Evolutionary conservation across 1,284 basidiomycete genomes (phyloP).

Genomic region (Kalmanozyma brasiliensis): DNA sequence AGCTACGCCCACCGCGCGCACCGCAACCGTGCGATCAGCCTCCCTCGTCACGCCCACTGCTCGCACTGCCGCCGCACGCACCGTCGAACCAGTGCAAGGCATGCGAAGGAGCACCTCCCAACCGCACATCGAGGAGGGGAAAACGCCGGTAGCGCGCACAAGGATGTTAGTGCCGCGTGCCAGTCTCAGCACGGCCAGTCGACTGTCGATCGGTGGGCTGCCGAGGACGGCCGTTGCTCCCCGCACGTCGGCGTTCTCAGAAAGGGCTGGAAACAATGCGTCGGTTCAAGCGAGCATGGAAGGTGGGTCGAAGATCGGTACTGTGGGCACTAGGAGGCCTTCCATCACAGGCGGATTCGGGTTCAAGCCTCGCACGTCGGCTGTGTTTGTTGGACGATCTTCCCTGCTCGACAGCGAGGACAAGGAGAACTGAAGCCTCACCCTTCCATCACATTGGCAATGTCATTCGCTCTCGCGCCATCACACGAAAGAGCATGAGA

Average conservation of each 20-base stretch:
- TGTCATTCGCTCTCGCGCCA: too few relatives aligned
- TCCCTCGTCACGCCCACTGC: conserved; percentile 25
- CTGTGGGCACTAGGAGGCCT: not conserved
- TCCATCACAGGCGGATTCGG: conserved; percentile 22
- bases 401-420: conserved; percentile 15
- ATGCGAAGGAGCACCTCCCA: conserved; percentile 44
- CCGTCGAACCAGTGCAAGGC: conserved; percentile 6
- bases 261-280: not conserved
- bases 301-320: conserved; percentile 8
- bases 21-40: conserved; percentile 16
- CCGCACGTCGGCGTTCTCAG: conserved; percentile 1
- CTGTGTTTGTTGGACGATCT: conserved; percentile 16
- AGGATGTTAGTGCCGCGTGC: conserved; percentile 29
- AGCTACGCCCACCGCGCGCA: conserved; percentile 10
- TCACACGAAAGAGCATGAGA: too few relatives aligned
- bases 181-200: conserved; percentile 16
- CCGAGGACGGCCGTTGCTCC: too few relatives aligned
- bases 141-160: conserved; percentile 9
- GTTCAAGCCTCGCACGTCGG: conserved; percentile 33
- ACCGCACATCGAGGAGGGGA: conserved; percentile 13
- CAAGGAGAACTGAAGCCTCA: conserved; percentile 25
- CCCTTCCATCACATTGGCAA: too few relatives aligned
- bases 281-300: not conserved
- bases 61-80: conserved; percentile 10
- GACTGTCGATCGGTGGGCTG: too few relatives aligned